phyloP scores from a whole-genome alignment of 345 rosid species.

The Camelina neglecta region DNA sequence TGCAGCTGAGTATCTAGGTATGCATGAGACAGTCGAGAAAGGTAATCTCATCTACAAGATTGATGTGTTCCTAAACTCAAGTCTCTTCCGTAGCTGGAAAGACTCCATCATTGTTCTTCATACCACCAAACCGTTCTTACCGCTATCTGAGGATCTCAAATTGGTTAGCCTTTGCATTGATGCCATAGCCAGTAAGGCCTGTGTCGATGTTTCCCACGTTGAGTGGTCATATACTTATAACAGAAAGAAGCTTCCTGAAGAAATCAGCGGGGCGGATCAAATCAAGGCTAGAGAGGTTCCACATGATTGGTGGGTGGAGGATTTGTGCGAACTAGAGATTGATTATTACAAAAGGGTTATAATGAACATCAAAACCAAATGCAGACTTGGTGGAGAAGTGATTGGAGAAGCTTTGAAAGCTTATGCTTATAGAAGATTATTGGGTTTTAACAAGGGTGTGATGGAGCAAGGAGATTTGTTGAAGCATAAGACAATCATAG shows the following conservation, averaged over 20 bases:
- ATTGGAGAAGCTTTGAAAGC: slow-evolving; percentile 92
- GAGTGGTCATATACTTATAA: slow-evolving; percentile 88
- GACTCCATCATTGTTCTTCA: slow-evolving; percentile 85
- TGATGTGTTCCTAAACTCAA: slow-evolving; percentile 76
- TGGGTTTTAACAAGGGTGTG: slow-evolving; percentile 68
- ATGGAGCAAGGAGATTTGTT: slow-evolving; percentile 54
- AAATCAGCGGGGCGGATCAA: slow-evolving; percentile 51
- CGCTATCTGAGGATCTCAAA: slow-evolving; percentile 73
- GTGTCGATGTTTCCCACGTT: slow-evolving; percentile 64
- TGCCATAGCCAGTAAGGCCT: slow-evolving; percentile 70
- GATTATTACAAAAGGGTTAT: slow-evolving; percentile 67
- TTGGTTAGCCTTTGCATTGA: slow-evolving; percentile 63
- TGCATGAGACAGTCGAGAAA: slow-evolving; percentile 77
- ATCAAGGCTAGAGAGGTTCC: slow-evolving; percentile 63
- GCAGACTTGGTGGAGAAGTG: slow-evolving; percentile 54
- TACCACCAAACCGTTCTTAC: slow-evolving; percentile 57
- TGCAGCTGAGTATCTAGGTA: slow-evolving; percentile 82
- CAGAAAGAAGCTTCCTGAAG: slow-evolving; percentile 69
- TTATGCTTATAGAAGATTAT: slow-evolving; percentile 73
- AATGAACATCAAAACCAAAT: slow-evolving; percentile 55
- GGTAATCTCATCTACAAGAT: slow-evolving; percentile 84
- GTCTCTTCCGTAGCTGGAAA: slow-evolving; percentile 87
- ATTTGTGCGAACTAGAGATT: slow-evolving; percentile 78
- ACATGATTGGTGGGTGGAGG: slow-evolving; percentile 94
- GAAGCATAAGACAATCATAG: slow-evolving; percentile 61